Evolutionary conservation across 2,329 filamentous ascomycete species (phyloP).

Genomic region (Monosporascus sp.): DNA sequence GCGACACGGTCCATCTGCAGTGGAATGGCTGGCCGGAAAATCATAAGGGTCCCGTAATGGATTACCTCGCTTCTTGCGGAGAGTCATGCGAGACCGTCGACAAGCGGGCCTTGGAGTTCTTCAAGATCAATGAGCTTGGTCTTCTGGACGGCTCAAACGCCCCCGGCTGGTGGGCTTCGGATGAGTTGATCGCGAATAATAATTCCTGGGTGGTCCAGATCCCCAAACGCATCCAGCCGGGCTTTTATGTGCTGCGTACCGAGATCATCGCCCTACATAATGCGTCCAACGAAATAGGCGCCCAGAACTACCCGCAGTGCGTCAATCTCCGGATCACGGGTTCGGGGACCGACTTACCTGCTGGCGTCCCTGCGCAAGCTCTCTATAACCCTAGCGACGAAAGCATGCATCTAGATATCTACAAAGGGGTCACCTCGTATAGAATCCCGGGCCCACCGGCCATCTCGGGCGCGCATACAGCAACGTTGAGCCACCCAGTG

Average conservation of each 20-base stretch:
- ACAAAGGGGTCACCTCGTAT: conserved; percentile 15
- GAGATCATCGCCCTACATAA: conserved; percentile 48
- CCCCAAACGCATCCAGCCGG: conserved; percentile 36
- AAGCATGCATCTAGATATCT: conserved; percentile 21
- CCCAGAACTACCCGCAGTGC: conserved; percentile 51
- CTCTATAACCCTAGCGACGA: conserved; percentile 20
- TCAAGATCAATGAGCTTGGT: conserved; percentile 30
- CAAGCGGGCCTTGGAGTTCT: conserved; percentile 30
- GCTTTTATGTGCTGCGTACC: conserved; percentile 47
- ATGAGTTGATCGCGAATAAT: conserved; percentile 43
- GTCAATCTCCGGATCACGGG: conserved; percentile 54
- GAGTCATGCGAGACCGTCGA: conserved; percentile 30
- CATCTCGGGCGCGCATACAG: conserved; percentile 8
- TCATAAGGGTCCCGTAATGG: conserved; percentile 34
- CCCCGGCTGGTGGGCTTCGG: conserved; percentile 29
- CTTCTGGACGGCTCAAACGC: conserved; percentile 25
- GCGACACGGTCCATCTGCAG: conserved; percentile 30
- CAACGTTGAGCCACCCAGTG: conserved; percentile 15
- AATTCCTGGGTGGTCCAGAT: conserved; percentile 45
- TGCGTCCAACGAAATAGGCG: conserved; percentile 34
- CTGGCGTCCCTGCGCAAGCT: conserved; percentile 15
- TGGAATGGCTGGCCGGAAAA: conserved; percentile 34
- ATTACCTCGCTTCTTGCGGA: conserved; percentile 33
- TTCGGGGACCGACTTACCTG: conserved; percentile 27
- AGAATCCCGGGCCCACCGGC: conserved; percentile 21